Evolutionary conservation across 139 green algal genomes (phyloP), one percentile per base, ranked within the genome.

Genomic region (Volvox africanus): DNA sequence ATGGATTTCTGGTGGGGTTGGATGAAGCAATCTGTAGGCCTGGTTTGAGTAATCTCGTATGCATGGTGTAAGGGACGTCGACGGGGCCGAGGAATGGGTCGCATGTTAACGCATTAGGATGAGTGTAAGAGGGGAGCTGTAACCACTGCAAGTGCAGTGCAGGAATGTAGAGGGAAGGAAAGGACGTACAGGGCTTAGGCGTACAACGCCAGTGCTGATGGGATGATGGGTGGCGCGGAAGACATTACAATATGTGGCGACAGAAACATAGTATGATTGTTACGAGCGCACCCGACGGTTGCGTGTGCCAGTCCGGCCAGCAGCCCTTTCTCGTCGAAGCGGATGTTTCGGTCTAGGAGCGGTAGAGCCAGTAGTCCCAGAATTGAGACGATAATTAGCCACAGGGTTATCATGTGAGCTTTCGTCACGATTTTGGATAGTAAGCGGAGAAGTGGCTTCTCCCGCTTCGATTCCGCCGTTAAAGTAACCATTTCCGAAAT

Each of bases 271-370:
- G 9, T 55, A 55, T 55, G 5, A 55, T 55, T 14, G 5, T 5
- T 55, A 9, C 44, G 44, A 55, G 44, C 62, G 12, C 36, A 95
- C 94, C 92, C 69, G 35, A 96, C 92, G 6, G 86, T 93, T 1
- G 94, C 79, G 19, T 79, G 44, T 14, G 94, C 91, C 32, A 77
- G 91, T 0, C 92, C 94, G 22, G 94, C 88, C 37, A 96, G 92
- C 77, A 97, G 92, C 20, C 94, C 93, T 84, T 97, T 97, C 44
- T 97, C 96, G 50, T 97, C 94, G 67, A 97, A 95, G 44, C 93
- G 93, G 30, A 94, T 95, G 11, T 17, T 22, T 20, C 94, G 95
- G 22, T 93, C 91, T 28, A 94, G 77, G 35, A 95, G 37, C 0
- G 96, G 96, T 22, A 97, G 79, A 0, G 85, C 86, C 18, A 94